Percentiles rank a stretch among this genome's conserved stretches.
These are phyloP conservation scores for Elongisporangium anandrum DNA, from an alignment of 352 stramenopile genomes.

Conservation along the genomic window DNA sequence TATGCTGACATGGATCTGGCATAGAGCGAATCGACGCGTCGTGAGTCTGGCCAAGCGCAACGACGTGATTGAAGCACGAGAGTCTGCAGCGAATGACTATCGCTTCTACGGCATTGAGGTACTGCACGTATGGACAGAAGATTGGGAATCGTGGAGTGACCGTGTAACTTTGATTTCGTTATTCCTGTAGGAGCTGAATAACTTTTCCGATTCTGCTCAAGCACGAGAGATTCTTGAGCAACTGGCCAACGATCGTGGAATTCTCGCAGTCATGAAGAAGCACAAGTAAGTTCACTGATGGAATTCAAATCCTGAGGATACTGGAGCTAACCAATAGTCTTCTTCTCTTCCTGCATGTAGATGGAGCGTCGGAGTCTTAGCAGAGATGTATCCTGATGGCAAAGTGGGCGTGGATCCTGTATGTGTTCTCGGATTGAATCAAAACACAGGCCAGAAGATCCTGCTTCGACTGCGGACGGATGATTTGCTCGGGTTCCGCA, in stretches of 20 bases:
- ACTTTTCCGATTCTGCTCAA: conserved; percentile 44
- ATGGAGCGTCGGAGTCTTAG: conserved; percentile 84
- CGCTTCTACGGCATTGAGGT: conserved; percentile 71
- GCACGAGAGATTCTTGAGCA: conserved; percentile 78
- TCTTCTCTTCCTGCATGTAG: conserved; percentile 22
- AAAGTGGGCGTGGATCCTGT: conserved; percentile 88
- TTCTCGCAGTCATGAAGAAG: conserved; percentile 86
- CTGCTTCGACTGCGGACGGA: conserved; percentile 92
- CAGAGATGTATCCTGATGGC: conserved; percentile 88
- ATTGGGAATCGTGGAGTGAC: conserved; percentile 1
- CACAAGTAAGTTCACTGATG: conserved; percentile 50
- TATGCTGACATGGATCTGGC: background rate
- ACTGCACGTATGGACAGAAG: background rate
- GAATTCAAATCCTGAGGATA: background rate
- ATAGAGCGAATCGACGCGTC: conserved; percentile 43
- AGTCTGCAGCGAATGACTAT: conserved; percentile 42
- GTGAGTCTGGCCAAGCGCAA: conserved; percentile 63
- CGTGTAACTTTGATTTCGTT: no score
- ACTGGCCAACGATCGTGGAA: conserved; percentile 83
- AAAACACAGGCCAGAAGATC: conserved; percentile 95
- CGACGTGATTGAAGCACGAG: conserved; percentile 20
- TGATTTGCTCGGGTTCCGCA: conserved; percentile 92
- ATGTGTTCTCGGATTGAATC: conserved; percentile 91
- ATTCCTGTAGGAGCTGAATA: conserved; percentile 42
- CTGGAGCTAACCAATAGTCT: background rate